Evolutionary conservation across 1,139 yeast genomes (phyloP), one percentile per base, ranked within the genome.

Genomic region (Saccharomyces hybrid): DNA sequence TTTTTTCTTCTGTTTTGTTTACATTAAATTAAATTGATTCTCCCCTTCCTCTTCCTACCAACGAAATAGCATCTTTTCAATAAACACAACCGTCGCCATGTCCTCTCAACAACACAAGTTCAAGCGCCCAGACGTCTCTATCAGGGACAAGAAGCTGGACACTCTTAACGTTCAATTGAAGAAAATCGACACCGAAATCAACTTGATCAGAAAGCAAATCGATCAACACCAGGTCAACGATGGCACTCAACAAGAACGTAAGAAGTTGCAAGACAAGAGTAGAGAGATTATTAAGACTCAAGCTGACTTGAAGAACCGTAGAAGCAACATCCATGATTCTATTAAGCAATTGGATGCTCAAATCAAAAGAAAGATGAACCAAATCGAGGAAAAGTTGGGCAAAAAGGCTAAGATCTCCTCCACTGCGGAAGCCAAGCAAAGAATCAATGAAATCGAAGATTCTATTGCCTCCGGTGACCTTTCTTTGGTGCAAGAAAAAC

Each of bases 401-500:
- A 63, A 61, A 53, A 70, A 71, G 59, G 81, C 80, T 71, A 77
- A 71, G 58, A 91, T 81, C 78, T 87, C 86, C 74, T 75, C 80
- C 53, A 83, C 80, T 59, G 88, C 79, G 50, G 98, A 91, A 62
- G 86, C 91, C 64, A 96, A 90, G 66, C 76, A 77, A 57, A 82
- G 85, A 73, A 81, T 91, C 71, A 72, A 73, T 61, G 76, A 78
- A 68, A 81, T 90, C 66, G 97, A 93, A 70, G 78, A 77, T 50
- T 77, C 80, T 62, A 85, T 93, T 60, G 90, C 88, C 58, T 75
- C 88, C 53, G 99, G 99, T 57, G 76, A 79, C 53, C 77, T 95
- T 71, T 83, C 89, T 67, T 82, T 95, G 68, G 98, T 91, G 53
- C 96, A 93, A 60, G 99, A 95, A 78, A 86, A 90, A 76, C 81